Evolutionary conservation across 106 monocot genomes (phyloP), one percentile per base, ranked within the genome.

Genomic region (Platanthera guangdongensis): DNA sequence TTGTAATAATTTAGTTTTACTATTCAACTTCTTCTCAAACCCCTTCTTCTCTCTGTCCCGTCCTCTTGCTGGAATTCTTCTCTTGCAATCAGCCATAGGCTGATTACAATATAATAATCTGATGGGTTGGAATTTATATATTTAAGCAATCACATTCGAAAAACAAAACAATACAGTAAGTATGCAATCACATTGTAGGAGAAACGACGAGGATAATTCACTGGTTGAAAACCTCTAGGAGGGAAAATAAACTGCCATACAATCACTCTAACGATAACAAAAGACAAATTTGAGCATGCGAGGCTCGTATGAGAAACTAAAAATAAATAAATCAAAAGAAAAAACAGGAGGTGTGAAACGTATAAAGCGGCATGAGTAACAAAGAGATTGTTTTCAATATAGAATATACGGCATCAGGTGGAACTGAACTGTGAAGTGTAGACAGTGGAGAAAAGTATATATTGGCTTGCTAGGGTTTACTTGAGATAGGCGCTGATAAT

Each of bases 401-500:
- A 25, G 7, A 65, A 32, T 30, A 32, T 11, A 4, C 11, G 25
- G 12, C 25, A 65, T 28, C 18, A 30, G 12, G 9, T 39, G 4
- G 32, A 39, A 39, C 39, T 39, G 39, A 39, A 39, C 39, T 39
- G 39, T 39, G 39, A 30, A 21, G 59, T 3, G 9, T 4, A 32
- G 11, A 32, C 0, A 32, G 32, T 30, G 65, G 30, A 65, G 30
- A 1, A 53, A 1, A 53, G 11, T 53, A 8, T 12, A 30, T 30
- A 65, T 46, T 70, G 70, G 46, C 14, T 47, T 48, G 45, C 47
- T 51, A 72, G 72, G 72, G 50, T 50, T 83, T 90, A 91, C 93
- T 97, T 93, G 81, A 91, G 83, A 72, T 93, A 97, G 52, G 96
- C 89, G 80, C 89, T 86, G 81, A 97, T 86, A 78, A 97, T 97